These are phyloP conservation scores for Glonium stellatum DNA, from an alignment of 495 filamentous ascomycete species.

Conservation along the genomic window DNA sequence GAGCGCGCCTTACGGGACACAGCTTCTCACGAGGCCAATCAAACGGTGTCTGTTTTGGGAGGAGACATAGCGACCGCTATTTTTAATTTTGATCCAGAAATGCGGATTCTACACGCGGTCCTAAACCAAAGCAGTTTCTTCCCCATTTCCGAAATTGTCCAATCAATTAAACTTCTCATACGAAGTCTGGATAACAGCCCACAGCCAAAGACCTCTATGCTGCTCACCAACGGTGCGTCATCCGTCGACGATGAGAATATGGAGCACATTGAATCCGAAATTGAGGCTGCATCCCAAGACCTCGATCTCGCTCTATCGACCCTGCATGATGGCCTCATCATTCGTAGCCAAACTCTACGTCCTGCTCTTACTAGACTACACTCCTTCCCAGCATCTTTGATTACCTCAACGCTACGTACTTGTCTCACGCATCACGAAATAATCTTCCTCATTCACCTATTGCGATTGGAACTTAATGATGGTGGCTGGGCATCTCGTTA, in stretches of 20 bases:
- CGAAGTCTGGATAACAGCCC: constrained; percentile 29
- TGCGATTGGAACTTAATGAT: constrained; percentile 57
- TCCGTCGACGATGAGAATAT: constrained; percentile 8
- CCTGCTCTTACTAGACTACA: constrained; percentile 56
- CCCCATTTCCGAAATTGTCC: constrained; percentile 40
- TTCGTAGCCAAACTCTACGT: constrained; percentile 31
- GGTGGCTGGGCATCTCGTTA: constrained; percentile 66
- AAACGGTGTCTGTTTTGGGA: constrained; percentile 7
- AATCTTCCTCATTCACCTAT: constrained; percentile 63
- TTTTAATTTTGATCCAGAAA: constrained; percentile 31
- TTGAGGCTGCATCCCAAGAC: constrained; percentile 30
- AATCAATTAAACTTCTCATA: constrained; percentile 36
- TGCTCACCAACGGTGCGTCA: constrained; percentile 25
- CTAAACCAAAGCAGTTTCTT: constrained; percentile 26
- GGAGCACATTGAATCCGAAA: constrained; percentile 28
- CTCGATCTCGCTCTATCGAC: constrained; percentile 32
- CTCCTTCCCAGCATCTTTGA: constrained; percentile 48
- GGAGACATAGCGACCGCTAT: constrained; percentile 35
- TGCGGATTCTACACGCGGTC: constrained; percentile 32
- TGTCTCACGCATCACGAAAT: constrained; percentile 61
- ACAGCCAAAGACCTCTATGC: neutral
- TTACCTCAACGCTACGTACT: constrained; percentile 57
- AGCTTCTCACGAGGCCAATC: neutral
- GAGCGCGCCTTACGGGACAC: constrained; percentile 22
- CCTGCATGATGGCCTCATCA: constrained; percentile 29